Conservation (phyloP, 805 yeast genomes). For the Metschnikowia picachoensis region DNA sequence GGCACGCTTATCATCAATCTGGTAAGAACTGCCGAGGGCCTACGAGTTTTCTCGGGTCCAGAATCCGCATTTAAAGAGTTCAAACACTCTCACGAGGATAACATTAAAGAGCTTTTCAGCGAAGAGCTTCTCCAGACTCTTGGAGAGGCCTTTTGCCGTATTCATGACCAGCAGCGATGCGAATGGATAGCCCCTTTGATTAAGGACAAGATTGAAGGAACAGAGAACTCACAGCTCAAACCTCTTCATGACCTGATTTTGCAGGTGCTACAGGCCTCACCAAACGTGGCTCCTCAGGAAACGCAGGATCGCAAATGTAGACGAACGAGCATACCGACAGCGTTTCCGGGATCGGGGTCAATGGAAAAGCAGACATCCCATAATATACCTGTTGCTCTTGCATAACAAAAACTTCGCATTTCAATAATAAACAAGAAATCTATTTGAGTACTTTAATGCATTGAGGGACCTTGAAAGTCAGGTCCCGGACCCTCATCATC, state of each 20-base stretch:
- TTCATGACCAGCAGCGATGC: slow-evolving; percentile 9
- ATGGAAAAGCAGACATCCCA: too few species aligned
- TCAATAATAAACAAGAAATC: too few species aligned
- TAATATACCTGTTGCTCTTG: not conserved
- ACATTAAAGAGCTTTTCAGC: slow-evolving; percentile 5
- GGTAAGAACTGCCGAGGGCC: slow-evolving; percentile 10
- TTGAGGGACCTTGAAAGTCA: not conserved
- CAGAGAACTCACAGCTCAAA: not conserved
- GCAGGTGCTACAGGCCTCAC: not conserved
- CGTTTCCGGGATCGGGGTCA: not conserved
- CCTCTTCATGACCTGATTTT: not conserved
- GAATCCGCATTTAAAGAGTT: too few species aligned
- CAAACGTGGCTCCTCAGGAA: not conserved
- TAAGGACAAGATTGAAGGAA: not conserved
- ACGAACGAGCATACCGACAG: not conserved
- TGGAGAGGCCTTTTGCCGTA: slow-evolving; percentile 9
- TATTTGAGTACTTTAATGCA: not conserved
- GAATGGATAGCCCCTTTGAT: slow-evolving; percentile 15
- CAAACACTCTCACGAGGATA: too few species aligned
- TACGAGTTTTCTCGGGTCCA: not conserved
- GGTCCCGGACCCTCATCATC: not conserved
- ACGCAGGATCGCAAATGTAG: too few species aligned
- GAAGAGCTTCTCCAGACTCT: slow-evolving; percentile 10
- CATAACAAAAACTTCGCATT: not conserved
- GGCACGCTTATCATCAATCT: slow-evolving; percentile 26